Percentiles rank a stretch among this genome's conserved stretches.
Conservation (phyloP, 2,329 filamentous ascomycete genomes). For the Aphanocladium album region DNA sequence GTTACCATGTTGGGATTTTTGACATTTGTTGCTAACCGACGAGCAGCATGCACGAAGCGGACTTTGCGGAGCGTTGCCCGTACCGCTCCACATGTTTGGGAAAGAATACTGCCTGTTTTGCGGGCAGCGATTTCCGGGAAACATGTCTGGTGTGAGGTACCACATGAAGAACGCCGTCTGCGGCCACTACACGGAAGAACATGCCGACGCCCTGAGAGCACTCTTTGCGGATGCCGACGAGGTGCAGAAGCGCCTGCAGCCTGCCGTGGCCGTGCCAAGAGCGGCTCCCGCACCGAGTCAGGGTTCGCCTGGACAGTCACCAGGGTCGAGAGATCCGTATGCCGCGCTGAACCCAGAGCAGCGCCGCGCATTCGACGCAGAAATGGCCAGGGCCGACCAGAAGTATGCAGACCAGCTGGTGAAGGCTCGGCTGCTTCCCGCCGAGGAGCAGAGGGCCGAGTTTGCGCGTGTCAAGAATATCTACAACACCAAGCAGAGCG, state of each 20-base stretch:
- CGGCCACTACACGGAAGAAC: conserved; percentile 31
- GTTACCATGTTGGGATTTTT: background rate
- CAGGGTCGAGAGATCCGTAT: conserved; percentile 6
- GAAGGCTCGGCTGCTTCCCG: conserved; percentile 32
- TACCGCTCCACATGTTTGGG: conserved; percentile 16
- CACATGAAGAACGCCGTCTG: conserved; percentile 43
- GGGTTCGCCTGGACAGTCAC: background rate
- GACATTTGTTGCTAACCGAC: conserved; percentile 15
- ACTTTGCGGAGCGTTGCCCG: conserved; percentile 20
- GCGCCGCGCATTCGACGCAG: conserved; percentile 20
- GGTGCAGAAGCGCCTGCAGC: background rate
- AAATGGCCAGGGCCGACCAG: conserved; percentile 26
- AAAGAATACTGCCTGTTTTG: conserved; percentile 41
- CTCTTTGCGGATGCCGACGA: background rate
- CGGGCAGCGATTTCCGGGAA: conserved; percentile 38
- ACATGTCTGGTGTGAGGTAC: conserved; percentile 35
- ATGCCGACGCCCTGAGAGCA: background rate
- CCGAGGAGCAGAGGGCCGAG: conserved; percentile 25
- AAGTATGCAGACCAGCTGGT: conserved; percentile 37
- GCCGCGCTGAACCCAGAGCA: background rate
- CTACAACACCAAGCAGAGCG: conserved; percentile 51
- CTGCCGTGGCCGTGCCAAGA: background rate
- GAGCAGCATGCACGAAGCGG: conserved; percentile 24
- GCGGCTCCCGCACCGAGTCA: background rate
- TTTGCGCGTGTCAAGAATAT: conserved; percentile 45